Evolutionary conservation across 768 basidiomycete genomes (phyloP), one percentile per base, ranked within the genome.

Genomic region (Amyloporia xantha): DNA sequence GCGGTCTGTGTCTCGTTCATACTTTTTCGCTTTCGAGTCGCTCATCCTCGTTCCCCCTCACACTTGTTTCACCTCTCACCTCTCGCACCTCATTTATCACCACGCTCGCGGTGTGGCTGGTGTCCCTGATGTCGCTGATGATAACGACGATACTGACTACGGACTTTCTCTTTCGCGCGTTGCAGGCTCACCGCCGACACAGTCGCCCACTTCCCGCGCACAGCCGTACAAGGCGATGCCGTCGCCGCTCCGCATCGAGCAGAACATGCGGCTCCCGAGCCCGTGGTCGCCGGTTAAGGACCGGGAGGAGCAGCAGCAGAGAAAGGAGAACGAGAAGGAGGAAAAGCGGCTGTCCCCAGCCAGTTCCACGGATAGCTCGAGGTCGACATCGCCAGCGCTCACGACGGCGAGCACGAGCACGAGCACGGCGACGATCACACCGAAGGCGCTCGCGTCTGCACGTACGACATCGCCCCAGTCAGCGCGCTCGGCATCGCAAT

Each of bases 161-260:
- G n/a, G n/a, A n/a, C n/a, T n/a, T n/a, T 40, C 20, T 9, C 42
- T 28, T 44, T 21, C 5, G 24, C n/a, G 12, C 15, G n/a, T n/a
- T 28, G 50, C 47, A 47, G 46, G 46, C 49, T 45, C 48, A 38
- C n/a, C n/a, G n/a, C n/a, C n/a, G n/a, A n/a, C n/a, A n/a, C n/a
- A n/a, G n/a, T n/a, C n/a, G n/a, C 40, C 25, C 21, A 35, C 35
- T 33, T 50, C 47, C 54, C 57, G 59, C 46, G 43, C 42, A 19
- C 52, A 55, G 48, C 37, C 53, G 45, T 60, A 64, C 56, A 63
- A 60, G 42, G 44, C 59, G 4, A 46, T 49, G 3, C 64, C 64
- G 3, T 65, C 64, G 1, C 64, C 64, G 12, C 55, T 65, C 2
- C 59, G 64, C n/a, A 60, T 60, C 41, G 59, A 58, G n/a, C 30